These are phyloP conservation scores for Prototheca wickerhamii DNA, from an alignment of 163 green algal genomes.

Conservation along the genomic window DNA sequence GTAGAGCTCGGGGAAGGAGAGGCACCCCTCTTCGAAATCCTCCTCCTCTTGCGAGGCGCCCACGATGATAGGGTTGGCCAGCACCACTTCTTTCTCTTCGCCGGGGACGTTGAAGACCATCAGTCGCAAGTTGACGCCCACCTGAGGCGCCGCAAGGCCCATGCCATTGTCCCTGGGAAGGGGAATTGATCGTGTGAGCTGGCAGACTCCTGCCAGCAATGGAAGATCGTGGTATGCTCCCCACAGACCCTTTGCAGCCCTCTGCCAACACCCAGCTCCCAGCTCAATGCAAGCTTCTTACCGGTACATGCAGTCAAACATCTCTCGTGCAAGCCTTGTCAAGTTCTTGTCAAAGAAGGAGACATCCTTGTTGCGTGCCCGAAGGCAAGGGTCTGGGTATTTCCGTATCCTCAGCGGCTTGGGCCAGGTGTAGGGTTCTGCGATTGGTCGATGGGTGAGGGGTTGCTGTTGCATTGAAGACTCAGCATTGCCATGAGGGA, in stretches of 20 bases:
- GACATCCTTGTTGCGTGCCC: conserved; percentile 73
- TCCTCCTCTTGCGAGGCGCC: conserved; percentile 40
- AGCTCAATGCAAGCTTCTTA: no score
- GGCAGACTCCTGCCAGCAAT: conserved; percentile 1
- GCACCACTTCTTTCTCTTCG: conserved; percentile 26
- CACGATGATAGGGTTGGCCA: conserved; percentile 87
- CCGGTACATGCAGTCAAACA: conserved; percentile 95
- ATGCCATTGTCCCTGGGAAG: conserved; percentile 80
- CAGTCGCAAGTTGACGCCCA: conserved; percentile 89
- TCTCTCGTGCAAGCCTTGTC: conserved; percentile 63
- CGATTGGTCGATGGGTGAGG: background rate
- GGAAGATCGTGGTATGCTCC: background rate
- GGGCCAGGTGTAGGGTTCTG: background rate
- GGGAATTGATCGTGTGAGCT: background rate
- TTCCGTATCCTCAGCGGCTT: conserved; percentile 61
- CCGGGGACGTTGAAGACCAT: conserved; percentile 88
- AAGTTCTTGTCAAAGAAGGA: conserved; percentile 71
- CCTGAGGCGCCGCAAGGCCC: conserved; percentile 87
- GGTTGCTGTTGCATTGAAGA: background rate
- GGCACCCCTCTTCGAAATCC: conserved; percentile 77
- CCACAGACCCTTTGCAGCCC: background rate
- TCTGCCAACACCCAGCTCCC: background rate
- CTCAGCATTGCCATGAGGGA: background rate
- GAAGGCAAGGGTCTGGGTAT: conserved; percentile 86
- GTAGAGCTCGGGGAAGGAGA: conserved; percentile 82